These are phyloP conservation scores for Mortierella sp. DNA, from an alignment of 371 early-diverging fungal species.

Conservation along the genomic window DNA sequence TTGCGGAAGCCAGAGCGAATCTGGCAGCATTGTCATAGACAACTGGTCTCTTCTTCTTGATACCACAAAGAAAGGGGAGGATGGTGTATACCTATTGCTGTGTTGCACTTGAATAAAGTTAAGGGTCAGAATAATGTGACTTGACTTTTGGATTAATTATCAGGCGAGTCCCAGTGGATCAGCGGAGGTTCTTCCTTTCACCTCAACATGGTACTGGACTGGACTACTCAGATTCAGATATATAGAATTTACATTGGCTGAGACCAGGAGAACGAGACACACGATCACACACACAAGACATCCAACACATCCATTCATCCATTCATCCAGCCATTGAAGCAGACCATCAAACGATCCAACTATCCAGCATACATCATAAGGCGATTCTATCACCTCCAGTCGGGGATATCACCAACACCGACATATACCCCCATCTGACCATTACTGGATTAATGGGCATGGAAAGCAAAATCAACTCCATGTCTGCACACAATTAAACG, in stretches of 20 bases:
- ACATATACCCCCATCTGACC: too few species aligned
- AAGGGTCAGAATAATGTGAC: not conserved
- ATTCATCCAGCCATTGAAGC: conserved; percentile 7
- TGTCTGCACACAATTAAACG: not conserved
- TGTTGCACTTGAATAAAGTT: not conserved
- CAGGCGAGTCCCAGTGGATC: not conserved
- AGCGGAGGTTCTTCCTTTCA: conserved; percentile 34
- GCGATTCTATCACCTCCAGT: too few species aligned
- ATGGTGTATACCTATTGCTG: too few species aligned
- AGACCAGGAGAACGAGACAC: too few species aligned
- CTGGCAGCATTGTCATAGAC: too few species aligned
- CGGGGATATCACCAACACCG: not conserved
- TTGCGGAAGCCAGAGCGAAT: too few species aligned
- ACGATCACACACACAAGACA: not conserved
- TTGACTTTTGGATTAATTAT: not conserved
- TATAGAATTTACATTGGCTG: too few species aligned
- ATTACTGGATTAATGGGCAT: too few species aligned
- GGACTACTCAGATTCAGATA: not conserved
- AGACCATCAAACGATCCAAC: conserved; percentile 5
- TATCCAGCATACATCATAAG: not conserved
- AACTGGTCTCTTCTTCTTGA: too few species aligned
- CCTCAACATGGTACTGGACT: conserved; percentile 39
- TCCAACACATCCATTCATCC: conserved; percentile 22
- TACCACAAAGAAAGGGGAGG: too few species aligned
- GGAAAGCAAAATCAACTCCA: too few species aligned